Conservation (phyloP, 305 asterid genomes). For the Coffea humblotiana region DNA sequence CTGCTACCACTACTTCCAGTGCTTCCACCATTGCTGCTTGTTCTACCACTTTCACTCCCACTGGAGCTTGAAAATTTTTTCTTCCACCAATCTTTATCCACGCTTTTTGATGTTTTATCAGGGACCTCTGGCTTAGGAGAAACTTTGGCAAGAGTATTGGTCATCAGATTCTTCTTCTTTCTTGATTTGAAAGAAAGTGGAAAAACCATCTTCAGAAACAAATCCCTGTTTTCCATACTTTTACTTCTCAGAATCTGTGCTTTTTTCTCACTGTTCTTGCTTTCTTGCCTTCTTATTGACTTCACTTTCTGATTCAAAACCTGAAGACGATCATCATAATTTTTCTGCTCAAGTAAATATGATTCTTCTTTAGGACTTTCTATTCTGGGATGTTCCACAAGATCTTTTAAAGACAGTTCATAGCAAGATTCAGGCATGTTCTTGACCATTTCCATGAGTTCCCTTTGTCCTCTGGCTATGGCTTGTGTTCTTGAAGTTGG, state of each 20-base stretch:
- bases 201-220: constrained; percentile 56
- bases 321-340: background rate
- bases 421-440: constrained; percentile 39
- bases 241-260: constrained; percentile 27
- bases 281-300: constrained; percentile 27
- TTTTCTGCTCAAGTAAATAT: constrained; percentile 16
- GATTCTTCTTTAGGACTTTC: constrained; percentile 25
- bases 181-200: constrained; percentile 40
- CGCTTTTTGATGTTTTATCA: constrained; percentile 26
- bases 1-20: constrained; percentile 26
- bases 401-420: constrained; percentile 38
- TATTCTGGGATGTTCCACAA: constrained; percentile 30
- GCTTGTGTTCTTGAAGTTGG: constrained; percentile 35
- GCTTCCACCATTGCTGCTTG: constrained; percentile 29
- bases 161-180: constrained; percentile 30
- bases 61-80: constrained; percentile 55
- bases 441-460: constrained; percentile 44
- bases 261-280: constrained; percentile 24
- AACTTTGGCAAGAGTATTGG: constrained; percentile 35
- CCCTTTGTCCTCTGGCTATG: constrained; percentile 39
- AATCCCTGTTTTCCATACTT: constrained; percentile 38
- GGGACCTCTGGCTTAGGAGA: constrained; percentile 47
- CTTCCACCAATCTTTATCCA: constrained; percentile 85
- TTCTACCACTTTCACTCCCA: constrained; percentile 50
- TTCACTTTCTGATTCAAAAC: constrained; percentile 5